phyloP scores from a whole-genome alignment of 2,329 filamentous ascomycete genomes.

The Gremmenia infestans region DNA sequence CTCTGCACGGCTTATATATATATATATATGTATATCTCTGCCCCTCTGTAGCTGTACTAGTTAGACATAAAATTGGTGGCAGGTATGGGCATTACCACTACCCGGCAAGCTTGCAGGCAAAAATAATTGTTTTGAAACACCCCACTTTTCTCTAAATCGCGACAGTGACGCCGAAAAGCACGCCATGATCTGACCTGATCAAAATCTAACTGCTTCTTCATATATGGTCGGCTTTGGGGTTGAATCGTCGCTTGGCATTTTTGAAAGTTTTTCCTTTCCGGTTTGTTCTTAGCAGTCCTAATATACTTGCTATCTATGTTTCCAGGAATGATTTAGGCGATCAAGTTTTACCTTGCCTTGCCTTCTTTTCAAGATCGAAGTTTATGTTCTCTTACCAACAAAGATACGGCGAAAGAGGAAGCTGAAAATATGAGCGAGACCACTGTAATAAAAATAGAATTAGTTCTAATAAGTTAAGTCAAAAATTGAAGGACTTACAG shows the following conservation, averaged over 20 bases:
- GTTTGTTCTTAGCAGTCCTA: too few species aligned
- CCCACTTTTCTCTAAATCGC: not conserved
- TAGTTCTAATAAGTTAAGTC: not conserved
- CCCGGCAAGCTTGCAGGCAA: not conserved
- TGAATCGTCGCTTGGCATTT: too few species aligned
- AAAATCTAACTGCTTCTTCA: not conserved
- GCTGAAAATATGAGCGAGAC: not conserved
- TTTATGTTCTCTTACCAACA: not conserved
- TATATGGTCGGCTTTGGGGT: not conserved
- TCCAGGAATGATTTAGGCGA: too few species aligned
- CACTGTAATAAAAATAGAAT: not conserved
- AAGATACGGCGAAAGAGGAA: not conserved
- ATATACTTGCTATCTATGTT: too few species aligned
- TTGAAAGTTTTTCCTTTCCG: too few species aligned
- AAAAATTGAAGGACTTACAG: not conserved
- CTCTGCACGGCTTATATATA: too few species aligned
- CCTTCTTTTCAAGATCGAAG: not conserved
- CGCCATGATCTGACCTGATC: not conserved
- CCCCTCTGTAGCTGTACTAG: not conserved
- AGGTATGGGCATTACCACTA: not conserved
- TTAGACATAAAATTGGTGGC: not conserved
- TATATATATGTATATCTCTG: too few species aligned
- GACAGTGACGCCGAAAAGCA: not conserved
- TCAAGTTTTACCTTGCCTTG: too few species aligned
- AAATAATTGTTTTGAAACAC: not conserved